phyloP scores from a whole-genome alignment of 805 yeast species.

The Wickerhamiella azyma region DNA sequence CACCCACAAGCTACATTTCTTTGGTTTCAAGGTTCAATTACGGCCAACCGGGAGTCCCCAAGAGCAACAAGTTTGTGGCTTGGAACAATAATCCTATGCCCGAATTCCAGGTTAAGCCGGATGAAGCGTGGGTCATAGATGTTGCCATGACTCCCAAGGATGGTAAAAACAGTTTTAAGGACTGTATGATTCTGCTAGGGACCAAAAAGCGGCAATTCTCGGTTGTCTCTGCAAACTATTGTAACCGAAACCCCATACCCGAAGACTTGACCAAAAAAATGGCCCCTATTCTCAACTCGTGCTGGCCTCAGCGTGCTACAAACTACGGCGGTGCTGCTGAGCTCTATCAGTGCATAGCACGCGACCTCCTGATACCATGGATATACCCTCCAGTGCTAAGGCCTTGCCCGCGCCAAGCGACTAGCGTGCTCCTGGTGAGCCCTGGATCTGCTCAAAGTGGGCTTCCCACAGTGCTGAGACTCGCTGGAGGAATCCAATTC shows the following conservation, averaged over 20 bases:
- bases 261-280: not conserved
- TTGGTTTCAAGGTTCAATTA: not conserved
- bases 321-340: not conserved
- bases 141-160: not conserved
- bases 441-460: not conserved
- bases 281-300: not conserved
- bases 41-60: not conserved
- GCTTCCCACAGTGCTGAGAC: not conserved
- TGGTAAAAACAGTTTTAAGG: not conserved
- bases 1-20: not conserved
- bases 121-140: not conserved
- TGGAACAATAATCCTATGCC: not conserved
- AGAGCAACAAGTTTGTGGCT: not conserved
- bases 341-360: not conserved
- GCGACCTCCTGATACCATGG: not conserved
- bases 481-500: not conserved
- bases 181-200: not conserved
- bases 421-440: not conserved
- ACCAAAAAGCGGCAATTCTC: not conserved
- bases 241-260: not conserved
- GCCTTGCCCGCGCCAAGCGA: not conserved
- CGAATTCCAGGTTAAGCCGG: not conserved
- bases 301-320: not conserved
- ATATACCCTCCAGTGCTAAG: not conserved
- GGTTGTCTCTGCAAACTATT: not conserved